Base-by-base conservation (phyloP, 2,329 filamentous ascomycete species). In the Stagonosporopsis vannaccii region DNA sequence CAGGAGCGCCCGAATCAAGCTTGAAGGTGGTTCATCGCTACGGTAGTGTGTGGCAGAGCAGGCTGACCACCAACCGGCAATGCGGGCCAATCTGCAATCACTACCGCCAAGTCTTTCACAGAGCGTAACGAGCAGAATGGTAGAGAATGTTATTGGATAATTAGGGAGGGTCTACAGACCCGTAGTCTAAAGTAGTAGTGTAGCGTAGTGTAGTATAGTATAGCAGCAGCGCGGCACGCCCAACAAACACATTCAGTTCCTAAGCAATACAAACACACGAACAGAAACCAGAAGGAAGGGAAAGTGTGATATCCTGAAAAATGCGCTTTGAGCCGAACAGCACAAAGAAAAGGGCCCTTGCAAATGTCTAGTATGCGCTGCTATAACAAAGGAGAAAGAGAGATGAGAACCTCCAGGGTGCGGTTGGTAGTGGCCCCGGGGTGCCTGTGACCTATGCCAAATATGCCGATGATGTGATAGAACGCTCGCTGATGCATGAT, bases 401-500 rank as follows among this genome's bases (percentile, higher is more conserved):
- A 41, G 49, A 28, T 41, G 3, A 28, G 9, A n/a, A n/a, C 4
- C 33, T 30, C 23, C 33, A 26, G 37, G 17, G 33, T 32, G n/a
- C n/a, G 13, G 30, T 6, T 32, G 26, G 26, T 32, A 15, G 12
- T 26, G 26, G 35, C 19, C 43, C 48, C 40, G n/a, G 33, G 37
- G 17, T 45, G 25, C 41, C 25, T 50, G 20, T 51, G 40, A n/a
- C 32, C 39, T 20, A 54, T 54, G 51, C 51, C 26, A 40, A 32
- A 32, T 32, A 55, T 55, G 51, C 51, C 19, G 22, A 55, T 49
- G 33, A 56, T 56, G 26, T 33, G 20, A 32, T 30, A 30, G 13
- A 32, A 49, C 46, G 52, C 52, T 51, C 52, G 41, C 41, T 56
- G 46, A 56, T 56, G 52, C 52, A 51, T 23, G 30, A 46, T 50